Percentiles rank a stretch among this genome's conserved stretches.
Evolutionary conservation across 257 asterid species (phyloP).

Genomic region (Osmanthus fragrans): DNA sequence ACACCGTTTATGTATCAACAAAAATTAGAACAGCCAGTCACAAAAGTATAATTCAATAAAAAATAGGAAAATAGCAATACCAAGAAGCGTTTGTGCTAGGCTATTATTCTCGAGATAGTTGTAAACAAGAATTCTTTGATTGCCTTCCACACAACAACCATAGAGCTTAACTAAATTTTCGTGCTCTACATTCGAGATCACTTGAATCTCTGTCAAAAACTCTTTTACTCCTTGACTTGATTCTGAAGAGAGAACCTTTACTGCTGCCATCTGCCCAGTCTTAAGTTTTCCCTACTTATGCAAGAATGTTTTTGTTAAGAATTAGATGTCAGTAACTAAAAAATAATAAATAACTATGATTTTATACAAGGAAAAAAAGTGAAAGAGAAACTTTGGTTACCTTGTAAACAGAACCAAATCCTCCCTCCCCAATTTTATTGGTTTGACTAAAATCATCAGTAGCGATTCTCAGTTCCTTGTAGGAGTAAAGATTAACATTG

Average conservation of each 20-base stretch:
- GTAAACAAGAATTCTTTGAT: conserved; percentile 86
- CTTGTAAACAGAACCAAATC: conserved; percentile 91
- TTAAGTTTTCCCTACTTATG: conserved; percentile 68
- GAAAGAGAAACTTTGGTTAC: conserved; percentile 33
- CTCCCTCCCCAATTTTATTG: conserved; percentile 94
- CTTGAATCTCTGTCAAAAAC: conserved; percentile 88
- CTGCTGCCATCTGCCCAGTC: conserved; percentile 80
- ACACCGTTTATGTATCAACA: neutral
- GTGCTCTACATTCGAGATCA: conserved; percentile 80
- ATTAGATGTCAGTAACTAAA: conserved; percentile 14
- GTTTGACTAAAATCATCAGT: conserved; percentile 66
- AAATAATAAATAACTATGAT: neutral
- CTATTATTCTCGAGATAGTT: conserved; percentile 91
- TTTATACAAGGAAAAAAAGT: neutral
- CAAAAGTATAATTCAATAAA: conserved; percentile 14
- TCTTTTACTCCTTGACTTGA: conserved; percentile 85
- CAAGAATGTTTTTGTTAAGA: conserved; percentile 17
- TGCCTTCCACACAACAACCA: conserved; percentile 86
- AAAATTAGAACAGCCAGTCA: neutral
- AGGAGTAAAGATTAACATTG: conserved; percentile 62
- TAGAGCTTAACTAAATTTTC: conserved; percentile 83
- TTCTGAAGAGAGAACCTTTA: conserved; percentile 80
- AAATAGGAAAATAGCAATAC: conserved; percentile 37
- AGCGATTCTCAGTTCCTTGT: conserved; percentile 70
- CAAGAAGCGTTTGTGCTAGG: conserved; percentile 82